These are phyloP conservation scores for Hirschioporus abietinus DNA, from an alignment of 768 basidiomycete genomes.

Conservation along the genomic window DNA sequence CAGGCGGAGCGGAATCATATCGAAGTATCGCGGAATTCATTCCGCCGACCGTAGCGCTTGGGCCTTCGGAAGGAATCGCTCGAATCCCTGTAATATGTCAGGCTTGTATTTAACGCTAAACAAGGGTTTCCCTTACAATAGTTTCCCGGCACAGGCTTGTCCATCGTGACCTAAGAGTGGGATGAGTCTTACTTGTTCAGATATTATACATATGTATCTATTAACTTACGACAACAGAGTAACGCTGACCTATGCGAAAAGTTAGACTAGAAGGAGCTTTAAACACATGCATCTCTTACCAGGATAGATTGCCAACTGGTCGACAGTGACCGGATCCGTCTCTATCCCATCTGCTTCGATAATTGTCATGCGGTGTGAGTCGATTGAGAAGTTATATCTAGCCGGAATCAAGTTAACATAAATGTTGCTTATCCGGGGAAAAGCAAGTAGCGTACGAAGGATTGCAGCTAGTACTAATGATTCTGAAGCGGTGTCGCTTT, in stretches of 20 bases:
- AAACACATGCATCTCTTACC: constrained; percentile 21
- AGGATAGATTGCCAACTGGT: constrained; percentile 37
- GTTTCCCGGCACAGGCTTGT: constrained; percentile 29
- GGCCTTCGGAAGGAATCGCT: constrained; percentile 23
- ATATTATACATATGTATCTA: too few species aligned
- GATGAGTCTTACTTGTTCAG: too few species aligned
- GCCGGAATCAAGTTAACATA: constrained; percentile 36
- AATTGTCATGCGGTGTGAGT: constrained; percentile 31
- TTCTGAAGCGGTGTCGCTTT: constrained; percentile 14
- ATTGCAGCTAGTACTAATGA: constrained; percentile 3
- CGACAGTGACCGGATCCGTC: constrained; percentile 28
- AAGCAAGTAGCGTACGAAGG: constrained; percentile 26
- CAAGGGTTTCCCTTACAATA: constrained; percentile 26
- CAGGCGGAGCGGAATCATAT: constrained; percentile 29
- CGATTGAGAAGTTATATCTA: constrained; percentile 31
- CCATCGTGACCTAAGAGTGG: constrained; percentile 24
- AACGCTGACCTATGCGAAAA: constrained; percentile 30
- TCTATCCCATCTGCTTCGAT: constrained; percentile 40
- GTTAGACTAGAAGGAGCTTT: not conserved
- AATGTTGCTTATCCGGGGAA: constrained; percentile 22
- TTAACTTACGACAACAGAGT: constrained; percentile 36
- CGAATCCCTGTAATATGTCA: constrained; percentile 26
- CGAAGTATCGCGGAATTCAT: constrained; percentile 37
- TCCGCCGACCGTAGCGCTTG: constrained; percentile 28
- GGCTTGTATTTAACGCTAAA: not conserved